Evolutionary conservation across 2,329 filamentous ascomycete genomes (phyloP), one percentile per base, ranked within the genome.

Genomic region (Diaporthe batatas): DNA sequence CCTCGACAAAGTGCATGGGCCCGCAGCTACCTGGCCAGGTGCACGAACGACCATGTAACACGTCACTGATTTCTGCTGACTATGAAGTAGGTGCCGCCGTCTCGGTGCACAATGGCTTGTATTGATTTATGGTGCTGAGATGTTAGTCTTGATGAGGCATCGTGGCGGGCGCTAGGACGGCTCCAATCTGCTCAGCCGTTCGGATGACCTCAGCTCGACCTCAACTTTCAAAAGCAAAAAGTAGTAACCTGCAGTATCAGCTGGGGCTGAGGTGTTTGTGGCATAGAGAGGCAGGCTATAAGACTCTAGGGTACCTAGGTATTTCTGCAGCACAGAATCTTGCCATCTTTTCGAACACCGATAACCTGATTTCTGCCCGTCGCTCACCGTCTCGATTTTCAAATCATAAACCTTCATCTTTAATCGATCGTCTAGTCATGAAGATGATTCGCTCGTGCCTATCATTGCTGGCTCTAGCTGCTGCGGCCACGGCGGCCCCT

Each of bases 201-300:
- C 36, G 32, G 47, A 70, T 51, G 53, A 62, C 68, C 68, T 54
- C 55, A 70, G 44, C 44, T 34, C 39, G 42, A 62, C 68, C 68
- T 54, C 55, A 70, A 47, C 32, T 25, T 53, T 25, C 47, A n/a
- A 67, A 51, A 42, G 23, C 32, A 11, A 62, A 54, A 16, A 3
- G 16, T 14, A 42, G 39, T 23, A 51, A 3, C 62, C 1, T 23
- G 44, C 18, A 39, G 3, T 32, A 23, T 70, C 62, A 67, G 62
- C 62, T 39, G 32, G 25, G 53, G 44, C 55, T 62, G 44, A 62
- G n/a, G 12, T 18, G 3, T 5, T 2, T 18, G 6, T 23, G 44
- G 16, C 3, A 23, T 8, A 32, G 21, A 23, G n/a, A 16, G 8
- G 14, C n/a, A n/a, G 32, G 14, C n/a, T 62, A 70, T 70, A 62